Conservation (phyloP, 331 rosid genomes). For the Phaseolus coccineus region DNA sequence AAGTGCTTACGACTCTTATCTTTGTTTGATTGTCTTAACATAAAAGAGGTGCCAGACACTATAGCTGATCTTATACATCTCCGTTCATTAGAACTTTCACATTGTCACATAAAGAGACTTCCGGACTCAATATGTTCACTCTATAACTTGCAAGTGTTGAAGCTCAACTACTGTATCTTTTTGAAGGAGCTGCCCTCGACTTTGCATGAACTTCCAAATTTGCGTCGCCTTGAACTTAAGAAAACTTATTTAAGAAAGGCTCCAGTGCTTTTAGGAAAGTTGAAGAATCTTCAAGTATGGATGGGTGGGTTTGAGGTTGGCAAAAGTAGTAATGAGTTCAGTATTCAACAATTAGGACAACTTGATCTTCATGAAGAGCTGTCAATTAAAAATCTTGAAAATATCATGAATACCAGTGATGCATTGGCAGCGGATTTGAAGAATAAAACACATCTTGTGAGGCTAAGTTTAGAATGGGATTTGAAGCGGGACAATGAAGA, state of each 20-base stretch:
- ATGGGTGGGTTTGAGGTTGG: background rate
- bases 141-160: background rate
- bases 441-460: background rate
- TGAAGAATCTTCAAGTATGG: constrained; percentile 3
- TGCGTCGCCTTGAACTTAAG: background rate
- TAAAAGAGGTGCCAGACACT: too few species aligned
- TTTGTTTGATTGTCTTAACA: background rate
- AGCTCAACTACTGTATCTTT: background rate
- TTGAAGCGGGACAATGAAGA: background rate
- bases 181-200: background rate
- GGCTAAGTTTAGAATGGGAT: background rate
- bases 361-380: background rate
- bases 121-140: too few species aligned
- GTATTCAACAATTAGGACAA: background rate
- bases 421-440: background rate
- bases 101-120: too few species aligned
- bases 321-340: background rate
- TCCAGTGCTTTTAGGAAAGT: background rate
- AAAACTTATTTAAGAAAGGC: background rate
- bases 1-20: background rate
- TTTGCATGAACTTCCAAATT: background rate
- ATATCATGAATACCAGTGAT: background rate
- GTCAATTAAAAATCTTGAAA: background rate
- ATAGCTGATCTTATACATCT: too few species aligned
- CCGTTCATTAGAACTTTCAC: too few species aligned